A percentile compares a stretch with the other conserved stretches of the same genome.
These are phyloP conservation scores for Epichloe scottii DNA, from an alignment of 2,329 filamentous ascomycete species.

Conservation along the genomic window DNA sequence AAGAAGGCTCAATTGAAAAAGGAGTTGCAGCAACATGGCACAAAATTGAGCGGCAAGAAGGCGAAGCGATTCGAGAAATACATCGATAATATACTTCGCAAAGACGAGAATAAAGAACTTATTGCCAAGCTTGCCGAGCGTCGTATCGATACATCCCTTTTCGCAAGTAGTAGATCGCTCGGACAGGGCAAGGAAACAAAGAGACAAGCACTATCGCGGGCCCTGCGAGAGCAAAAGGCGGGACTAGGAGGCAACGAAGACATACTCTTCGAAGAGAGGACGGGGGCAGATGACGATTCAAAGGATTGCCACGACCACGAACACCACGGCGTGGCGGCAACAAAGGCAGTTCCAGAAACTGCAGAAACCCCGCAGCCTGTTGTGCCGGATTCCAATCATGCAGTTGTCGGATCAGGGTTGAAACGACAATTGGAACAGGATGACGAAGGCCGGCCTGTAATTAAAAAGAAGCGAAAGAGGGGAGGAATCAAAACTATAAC, in stretches of 20 bases:
- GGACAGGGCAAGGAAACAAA: constrained; percentile 63
- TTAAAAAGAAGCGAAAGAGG: constrained; percentile 70
- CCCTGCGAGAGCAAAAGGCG: constrained; percentile 50
- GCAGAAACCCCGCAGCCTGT: background rate
- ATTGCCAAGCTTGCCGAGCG: constrained; percentile 69
- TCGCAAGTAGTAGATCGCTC: constrained; percentile 65
- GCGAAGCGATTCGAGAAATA: constrained; percentile 56
- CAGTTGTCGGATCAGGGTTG: constrained; percentile 58
- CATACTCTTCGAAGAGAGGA: constrained; percentile 36
- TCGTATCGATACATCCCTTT: constrained; percentile 70
- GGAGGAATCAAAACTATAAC: constrained; percentile 44
- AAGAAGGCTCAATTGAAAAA: constrained; percentile 43
- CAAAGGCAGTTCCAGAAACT: background rate
- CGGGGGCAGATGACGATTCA: constrained; percentile 19
- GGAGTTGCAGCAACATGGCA: constrained; percentile 36
- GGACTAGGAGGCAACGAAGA: constrained; percentile 45
- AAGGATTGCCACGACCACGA: constrained; percentile 11
- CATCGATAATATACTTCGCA: constrained; percentile 81
- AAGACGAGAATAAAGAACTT: constrained; percentile 79
- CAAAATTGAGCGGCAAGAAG: constrained; percentile 51
- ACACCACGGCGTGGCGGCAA: constrained; percentile 7
- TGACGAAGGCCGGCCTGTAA: constrained; percentile 64
- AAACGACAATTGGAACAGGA: constrained; percentile 78
- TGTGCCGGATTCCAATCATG: background rate
- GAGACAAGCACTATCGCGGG: constrained; percentile 51